A percentile compares a stretch with the other conserved stretches of the same genome.
phyloP scores from a whole-genome alignment of 441 rosid species.

The Gossypium gossypioides region DNA sequence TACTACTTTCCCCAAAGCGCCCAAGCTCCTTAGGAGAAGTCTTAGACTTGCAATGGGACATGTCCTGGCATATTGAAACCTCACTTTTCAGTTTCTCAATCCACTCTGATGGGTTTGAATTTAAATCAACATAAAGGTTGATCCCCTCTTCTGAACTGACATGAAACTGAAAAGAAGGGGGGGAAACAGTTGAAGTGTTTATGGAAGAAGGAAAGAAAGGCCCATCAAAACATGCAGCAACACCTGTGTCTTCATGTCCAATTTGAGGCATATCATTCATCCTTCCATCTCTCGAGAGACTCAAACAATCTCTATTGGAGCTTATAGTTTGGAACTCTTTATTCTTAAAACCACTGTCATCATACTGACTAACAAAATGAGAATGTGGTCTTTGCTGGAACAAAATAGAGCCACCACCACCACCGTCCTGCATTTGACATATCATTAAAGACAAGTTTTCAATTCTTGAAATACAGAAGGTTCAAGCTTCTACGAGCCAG shows the following conservation, averaged over 20 bases:
- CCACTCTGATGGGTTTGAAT: constrained; percentile 65
- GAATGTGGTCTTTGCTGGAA: constrained; percentile 24
- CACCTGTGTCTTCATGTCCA: constrained; percentile 21
- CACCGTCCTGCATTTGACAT: constrained; percentile 18
- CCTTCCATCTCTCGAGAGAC: constrained; percentile 13
- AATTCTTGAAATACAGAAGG: not conserved
- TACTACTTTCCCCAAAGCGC: constrained; percentile 34
- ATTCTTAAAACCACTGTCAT: constrained; percentile 18
- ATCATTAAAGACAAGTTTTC: not conserved
- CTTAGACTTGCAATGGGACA: constrained; percentile 15
- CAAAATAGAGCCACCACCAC: constrained; percentile 17
- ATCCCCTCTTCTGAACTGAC: constrained; percentile 64
- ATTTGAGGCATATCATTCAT: constrained; percentile 18
- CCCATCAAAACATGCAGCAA: constrained; percentile 25
- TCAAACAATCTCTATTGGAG: constrained; percentile 14
- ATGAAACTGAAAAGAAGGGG: constrained; percentile 61
- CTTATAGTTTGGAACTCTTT: constrained; percentile 23
- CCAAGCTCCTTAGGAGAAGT: constrained; percentile 35
- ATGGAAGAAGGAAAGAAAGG: constrained; percentile 15
- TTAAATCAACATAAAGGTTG: constrained; percentile 68
- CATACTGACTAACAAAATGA: constrained; percentile 27
- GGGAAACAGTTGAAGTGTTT: constrained; percentile 18
- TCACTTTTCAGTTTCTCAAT: constrained; percentile 41
- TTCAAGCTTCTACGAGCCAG: not conserved
- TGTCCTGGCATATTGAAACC: constrained; percentile 37